Evolutionary conservation across 1,284 basidiomycete species (phyloP).

Genomic region (Flammula alnicola): DNA sequence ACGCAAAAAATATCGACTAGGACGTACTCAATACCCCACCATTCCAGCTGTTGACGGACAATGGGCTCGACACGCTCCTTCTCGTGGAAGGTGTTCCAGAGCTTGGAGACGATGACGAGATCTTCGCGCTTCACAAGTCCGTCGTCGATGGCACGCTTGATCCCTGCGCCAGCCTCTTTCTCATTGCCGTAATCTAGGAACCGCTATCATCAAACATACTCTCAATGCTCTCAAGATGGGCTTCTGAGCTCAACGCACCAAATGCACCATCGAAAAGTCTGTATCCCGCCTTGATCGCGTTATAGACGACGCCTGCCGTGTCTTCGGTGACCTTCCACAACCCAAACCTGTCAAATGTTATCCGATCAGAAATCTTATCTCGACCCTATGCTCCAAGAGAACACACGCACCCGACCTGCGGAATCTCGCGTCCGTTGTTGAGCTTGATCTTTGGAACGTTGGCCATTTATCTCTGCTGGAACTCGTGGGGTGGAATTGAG

Average conservation of each 20-base stretch:
- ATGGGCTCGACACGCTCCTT: constrained; percentile 61
- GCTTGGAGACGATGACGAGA: constrained; percentile 79
- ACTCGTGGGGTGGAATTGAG: constrained; percentile 3
- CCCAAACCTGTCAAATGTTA: constrained; percentile 28
- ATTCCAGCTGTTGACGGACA: constrained; percentile 57
- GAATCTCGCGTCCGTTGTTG: constrained; percentile 31
- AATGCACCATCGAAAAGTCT: constrained; percentile 82
- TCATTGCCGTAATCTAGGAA: constrained; percentile 80
- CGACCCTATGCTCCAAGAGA: background rate
- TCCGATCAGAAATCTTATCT: constrained; percentile 21
- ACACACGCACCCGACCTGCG: constrained; percentile 31
- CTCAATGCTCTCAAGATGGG: background rate
- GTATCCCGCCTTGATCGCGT: constrained; percentile 76
- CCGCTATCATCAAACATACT: background rate
- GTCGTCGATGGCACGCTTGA: constrained; percentile 74
- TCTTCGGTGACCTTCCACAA: constrained; percentile 41
- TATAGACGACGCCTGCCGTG: constrained; percentile 54
- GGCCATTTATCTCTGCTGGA: constrained; percentile 20
- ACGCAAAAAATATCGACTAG: background rate
- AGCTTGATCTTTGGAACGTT: constrained; percentile 29
- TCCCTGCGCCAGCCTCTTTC: constrained; percentile 81
- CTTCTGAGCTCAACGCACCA: constrained; percentile 32
- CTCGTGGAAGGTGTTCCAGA: constrained; percentile 85
- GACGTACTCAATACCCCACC: constrained; percentile 71
- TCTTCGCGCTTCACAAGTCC: constrained; percentile 78